A percentile compares a stretch with the other conserved stretches of the same genome.
phyloP scores from a whole-genome alignment of 2,329 filamentous ascomycete species.

The Aspergillus hiratsukae region DNA sequence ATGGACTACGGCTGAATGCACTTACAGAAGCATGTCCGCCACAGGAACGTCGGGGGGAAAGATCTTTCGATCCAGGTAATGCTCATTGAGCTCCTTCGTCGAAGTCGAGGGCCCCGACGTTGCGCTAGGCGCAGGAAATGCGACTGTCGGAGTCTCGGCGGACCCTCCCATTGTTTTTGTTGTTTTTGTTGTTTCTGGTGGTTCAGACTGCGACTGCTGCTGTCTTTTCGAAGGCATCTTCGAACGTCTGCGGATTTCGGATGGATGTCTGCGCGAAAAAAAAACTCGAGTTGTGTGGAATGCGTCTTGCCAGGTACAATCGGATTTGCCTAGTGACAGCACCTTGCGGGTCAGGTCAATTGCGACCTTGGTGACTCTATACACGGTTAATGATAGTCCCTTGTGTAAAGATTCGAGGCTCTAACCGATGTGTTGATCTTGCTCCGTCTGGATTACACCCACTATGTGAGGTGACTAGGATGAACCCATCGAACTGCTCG shows the following conservation, averaged over 20 bases:
- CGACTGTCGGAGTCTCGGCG: background rate
- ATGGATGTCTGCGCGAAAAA: conserved; percentile 11
- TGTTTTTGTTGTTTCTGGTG: background rate
- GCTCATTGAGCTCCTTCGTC: conserved; percentile 1
- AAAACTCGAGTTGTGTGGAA: conserved; percentile 12
- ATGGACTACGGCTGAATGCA: background rate
- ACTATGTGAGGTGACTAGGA: conserved; percentile 16
- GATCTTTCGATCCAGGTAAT: conserved; percentile 1
- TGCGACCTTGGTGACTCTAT: conserved; percentile 1
- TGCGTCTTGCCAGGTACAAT: conserved; percentile 14
- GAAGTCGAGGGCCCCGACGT: background rate
- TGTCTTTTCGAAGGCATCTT: background rate
- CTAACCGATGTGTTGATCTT: conserved; percentile 16
- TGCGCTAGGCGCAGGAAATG: background rate
- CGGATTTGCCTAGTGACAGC: conserved; percentile 7
- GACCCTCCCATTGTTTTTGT: background rate
- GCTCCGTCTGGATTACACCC: conserved; percentile 16
- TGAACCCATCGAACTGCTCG: conserved; percentile 5
- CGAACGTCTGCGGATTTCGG: conserved; percentile 5
- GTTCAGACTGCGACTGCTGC: background rate
- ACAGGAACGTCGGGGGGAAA: conserved; percentile 1
- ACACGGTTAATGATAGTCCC: background rate
- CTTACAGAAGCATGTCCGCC: conserved; percentile 2
- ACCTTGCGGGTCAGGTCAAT: conserved; percentile 3
- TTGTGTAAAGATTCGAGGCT: background rate